phyloP scores from a whole-genome alignment of 176 grass and related monocot species.

The maize (Zea mays) region DNA sequence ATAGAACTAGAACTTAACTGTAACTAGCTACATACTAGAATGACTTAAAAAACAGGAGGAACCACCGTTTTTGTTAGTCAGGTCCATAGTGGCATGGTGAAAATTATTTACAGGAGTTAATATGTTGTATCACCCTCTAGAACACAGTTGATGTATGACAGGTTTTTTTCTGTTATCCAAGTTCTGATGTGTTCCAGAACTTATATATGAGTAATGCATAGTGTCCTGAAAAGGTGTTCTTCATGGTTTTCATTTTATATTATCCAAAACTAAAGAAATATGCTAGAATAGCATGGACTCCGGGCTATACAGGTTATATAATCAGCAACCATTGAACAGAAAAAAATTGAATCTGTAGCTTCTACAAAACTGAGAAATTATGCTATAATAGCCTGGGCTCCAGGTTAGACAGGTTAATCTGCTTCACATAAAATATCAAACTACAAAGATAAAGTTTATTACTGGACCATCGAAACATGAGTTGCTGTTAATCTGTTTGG shows the following conservation, averaged over 20 bases:
- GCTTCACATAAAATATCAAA: constrained; percentile 5
- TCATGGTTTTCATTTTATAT: background rate
- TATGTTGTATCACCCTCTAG: background rate
- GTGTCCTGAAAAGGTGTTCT: background rate
- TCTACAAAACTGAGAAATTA: background rate
- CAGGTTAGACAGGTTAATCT: background rate
- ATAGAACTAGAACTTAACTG: background rate
- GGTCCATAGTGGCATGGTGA: background rate
- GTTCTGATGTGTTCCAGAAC: background rate
- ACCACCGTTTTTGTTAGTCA: background rate
- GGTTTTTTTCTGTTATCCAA: background rate
- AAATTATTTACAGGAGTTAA: background rate
- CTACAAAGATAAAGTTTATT: background rate
- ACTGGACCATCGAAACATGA: background rate
- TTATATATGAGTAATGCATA: background rate
- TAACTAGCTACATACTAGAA: background rate
- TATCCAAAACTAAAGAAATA: background rate
- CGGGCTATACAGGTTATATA: background rate
- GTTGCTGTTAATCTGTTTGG: background rate
- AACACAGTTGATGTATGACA: background rate
- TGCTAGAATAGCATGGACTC: background rate
- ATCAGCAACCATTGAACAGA: background rate
- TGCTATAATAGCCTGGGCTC: background rate
- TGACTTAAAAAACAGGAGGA: background rate
- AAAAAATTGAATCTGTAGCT: background rate